Evolutionary conservation across 2,329 filamentous ascomycete genomes (phyloP).

Genomic region (Cryphonectria carpinicola): DNA sequence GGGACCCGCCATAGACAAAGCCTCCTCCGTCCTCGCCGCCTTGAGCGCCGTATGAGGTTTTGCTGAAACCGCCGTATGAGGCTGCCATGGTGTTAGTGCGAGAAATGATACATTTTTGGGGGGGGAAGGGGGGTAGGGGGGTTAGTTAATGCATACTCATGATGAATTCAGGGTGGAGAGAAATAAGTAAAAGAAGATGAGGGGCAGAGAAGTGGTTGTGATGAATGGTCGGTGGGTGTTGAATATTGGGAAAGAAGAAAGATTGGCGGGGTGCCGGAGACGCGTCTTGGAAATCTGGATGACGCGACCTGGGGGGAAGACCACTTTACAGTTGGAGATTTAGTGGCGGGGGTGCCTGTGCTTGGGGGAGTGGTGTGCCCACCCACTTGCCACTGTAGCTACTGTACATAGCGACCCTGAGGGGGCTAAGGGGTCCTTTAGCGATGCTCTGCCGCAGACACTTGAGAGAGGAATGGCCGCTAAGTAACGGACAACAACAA

Average conservation of each 20-base stretch:
- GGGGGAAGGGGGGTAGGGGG: too few relatives aligned
- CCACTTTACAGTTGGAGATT: constrained; percentile 26
- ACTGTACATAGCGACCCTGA: background rate
- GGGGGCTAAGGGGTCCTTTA: background rate
- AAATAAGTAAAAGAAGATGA: background rate
- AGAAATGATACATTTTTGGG: background rate
- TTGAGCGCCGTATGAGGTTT: constrained; percentile 55
- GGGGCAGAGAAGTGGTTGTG: background rate
- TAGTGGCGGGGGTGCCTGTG: constrained; percentile 5
- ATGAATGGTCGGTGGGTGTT: constrained; percentile 11
- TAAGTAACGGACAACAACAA: background rate
- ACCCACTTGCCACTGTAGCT: background rate
- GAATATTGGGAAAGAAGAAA: constrained; percentile 3
- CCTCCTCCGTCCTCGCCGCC: constrained; percentile 65
- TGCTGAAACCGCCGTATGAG: constrained; percentile 55
- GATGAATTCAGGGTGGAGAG: background rate
- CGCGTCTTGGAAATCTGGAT: constrained; percentile 21
- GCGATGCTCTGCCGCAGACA: background rate
- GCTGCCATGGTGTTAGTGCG: constrained; percentile 36
- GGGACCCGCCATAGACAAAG: constrained; percentile 63
- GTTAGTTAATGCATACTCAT: constrained; percentile 22
- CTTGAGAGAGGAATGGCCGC: background rate
- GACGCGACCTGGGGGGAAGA: constrained; percentile 27
- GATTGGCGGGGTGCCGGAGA: constrained; percentile 22
- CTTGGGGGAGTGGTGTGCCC: background rate